These are phyloP conservation scores for Silene coronaria DNA, from an alignment of 179 eudicot genomes.

Conservation along the genomic window DNA sequence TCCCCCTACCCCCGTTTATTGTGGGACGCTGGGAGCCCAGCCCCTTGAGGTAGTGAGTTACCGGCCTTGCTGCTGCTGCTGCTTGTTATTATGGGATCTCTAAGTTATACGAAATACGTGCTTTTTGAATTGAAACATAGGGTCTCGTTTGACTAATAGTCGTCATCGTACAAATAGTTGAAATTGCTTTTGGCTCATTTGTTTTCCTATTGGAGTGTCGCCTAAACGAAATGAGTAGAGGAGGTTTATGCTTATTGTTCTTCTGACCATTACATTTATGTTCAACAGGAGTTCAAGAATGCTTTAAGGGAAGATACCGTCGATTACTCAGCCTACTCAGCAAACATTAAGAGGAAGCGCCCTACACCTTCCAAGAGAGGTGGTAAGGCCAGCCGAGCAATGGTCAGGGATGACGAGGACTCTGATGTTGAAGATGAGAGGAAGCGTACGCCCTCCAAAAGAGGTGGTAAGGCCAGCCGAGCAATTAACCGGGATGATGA, in stretches of 20 bases:
- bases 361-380: constrained; percentile 58
- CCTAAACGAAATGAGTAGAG: no score
- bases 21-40: no score
- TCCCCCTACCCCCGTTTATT: no score
- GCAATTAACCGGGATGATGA: constrained; percentile 35
- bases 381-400: constrained; percentile 40
- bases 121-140: no score
- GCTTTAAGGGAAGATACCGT: constrained; percentile 89
- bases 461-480: constrained; percentile 51
- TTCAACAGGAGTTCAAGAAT: constrained; percentile 71
- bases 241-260: not conserved
- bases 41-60: no score
- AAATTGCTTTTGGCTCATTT: no score
- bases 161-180: no score
- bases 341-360: constrained; percentile 78
- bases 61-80: no score
- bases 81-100: no score
- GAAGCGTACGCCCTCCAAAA: constrained; percentile 52
- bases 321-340: constrained; percentile 79
- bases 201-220: no score
- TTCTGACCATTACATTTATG: not conserved
- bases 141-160: no score
- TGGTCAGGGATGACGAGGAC: constrained; percentile 42
- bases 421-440: constrained; percentile 46
- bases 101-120: no score